These are phyloP conservation scores for Eucommia ulmoides DNA, from an alignment of 257 asterid genomes.

Conservation along the genomic window DNA sequence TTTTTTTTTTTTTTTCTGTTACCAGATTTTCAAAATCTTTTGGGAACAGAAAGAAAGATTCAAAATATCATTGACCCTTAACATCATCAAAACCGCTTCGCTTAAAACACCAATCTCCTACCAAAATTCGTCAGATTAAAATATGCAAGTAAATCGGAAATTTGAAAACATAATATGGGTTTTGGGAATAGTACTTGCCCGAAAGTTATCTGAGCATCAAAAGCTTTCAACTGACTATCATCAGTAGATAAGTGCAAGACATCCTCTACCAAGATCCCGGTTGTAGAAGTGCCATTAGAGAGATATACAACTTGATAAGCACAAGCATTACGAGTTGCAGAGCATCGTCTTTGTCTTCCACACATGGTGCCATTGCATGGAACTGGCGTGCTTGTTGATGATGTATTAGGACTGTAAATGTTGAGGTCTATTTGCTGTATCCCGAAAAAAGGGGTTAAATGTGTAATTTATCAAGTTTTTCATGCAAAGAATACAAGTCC, in stretches of 20 bases:
- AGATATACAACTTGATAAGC: slow-evolving; percentile 70
- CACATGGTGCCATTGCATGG: slow-evolving; percentile 73
- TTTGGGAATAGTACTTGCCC: slow-evolving; percentile 50
- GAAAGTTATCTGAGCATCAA: slow-evolving; percentile 63
- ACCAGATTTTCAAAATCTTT: too few relatives aligned
- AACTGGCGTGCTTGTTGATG: slow-evolving; percentile 48
- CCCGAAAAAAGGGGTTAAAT: slow-evolving; percentile 3
- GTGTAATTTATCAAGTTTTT: too few relatives aligned
- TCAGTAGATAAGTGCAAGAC: slow-evolving; percentile 56
- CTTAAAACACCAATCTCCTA: too few relatives aligned
- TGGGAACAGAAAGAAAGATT: too few relatives aligned
- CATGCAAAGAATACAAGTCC: too few relatives aligned
- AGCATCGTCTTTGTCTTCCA: slow-evolving; percentile 45
- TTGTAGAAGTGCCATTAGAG: slow-evolving; percentile 64
- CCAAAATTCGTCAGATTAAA: too few relatives aligned
- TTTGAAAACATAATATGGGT: too few relatives aligned
- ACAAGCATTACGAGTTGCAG: slow-evolving; percentile 46
- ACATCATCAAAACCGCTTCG: too few relatives aligned
- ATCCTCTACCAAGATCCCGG: slow-evolving; percentile 86
- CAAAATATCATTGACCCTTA: too few relatives aligned
- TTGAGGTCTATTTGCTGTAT: slow-evolving; percentile 53
- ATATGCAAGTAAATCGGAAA: too few relatives aligned
- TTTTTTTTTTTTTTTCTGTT: too few relatives aligned
- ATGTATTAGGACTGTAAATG: slow-evolving; percentile 62
- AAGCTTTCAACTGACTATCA: slow-evolving; percentile 21